Evolutionary conservation across 345 rosid genomes (phyloP).

Genomic region (Jatropha curcas): DNA sequence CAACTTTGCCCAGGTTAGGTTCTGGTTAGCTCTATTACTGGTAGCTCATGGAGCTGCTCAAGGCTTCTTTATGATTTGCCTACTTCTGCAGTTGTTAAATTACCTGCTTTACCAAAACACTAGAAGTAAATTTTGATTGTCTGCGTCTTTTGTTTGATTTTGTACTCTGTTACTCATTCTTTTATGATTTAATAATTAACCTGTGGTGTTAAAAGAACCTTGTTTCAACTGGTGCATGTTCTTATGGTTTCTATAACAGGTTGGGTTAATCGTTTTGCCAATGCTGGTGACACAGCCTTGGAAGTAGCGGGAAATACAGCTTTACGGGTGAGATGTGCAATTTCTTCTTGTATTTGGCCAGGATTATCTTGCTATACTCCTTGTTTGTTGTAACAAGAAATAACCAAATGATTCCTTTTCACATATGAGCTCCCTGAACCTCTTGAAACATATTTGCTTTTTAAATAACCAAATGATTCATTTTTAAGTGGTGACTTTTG

Average conservation of each 20-base stretch:
- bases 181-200: not conserved
- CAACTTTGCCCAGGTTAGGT: not conserved
- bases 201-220: not conserved
- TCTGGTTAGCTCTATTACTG: not conserved
- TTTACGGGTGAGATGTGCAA: slow-evolving; percentile 53
- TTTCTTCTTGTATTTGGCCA: not conserved
- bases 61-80: not conserved
- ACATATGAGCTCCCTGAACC: not conserved
- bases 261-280: slow-evolving; percentile 98
- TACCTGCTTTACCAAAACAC: not conserved
- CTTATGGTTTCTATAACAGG: slow-evolving; percentile 48
- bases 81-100: not conserved
- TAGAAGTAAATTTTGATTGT: not conserved
- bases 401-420: not conserved
- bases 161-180: not conserved
- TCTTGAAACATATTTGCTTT: not conserved
- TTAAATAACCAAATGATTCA: too few relatives aligned
- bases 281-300: slow-evolving; percentile 87
- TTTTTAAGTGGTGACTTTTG: not conserved
- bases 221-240: slow-evolving; percentile 1
- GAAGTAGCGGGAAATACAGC: slow-evolving; percentile 91
- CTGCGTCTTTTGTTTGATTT: not conserved
- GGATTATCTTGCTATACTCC: not conserved
- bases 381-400: not conserved
- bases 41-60: not conserved